These are phyloP conservation scores for Tolypocladium ophioglossoides DNA, from an alignment of 2,329 filamentous ascomycete species.

Conservation along the genomic window DNA sequence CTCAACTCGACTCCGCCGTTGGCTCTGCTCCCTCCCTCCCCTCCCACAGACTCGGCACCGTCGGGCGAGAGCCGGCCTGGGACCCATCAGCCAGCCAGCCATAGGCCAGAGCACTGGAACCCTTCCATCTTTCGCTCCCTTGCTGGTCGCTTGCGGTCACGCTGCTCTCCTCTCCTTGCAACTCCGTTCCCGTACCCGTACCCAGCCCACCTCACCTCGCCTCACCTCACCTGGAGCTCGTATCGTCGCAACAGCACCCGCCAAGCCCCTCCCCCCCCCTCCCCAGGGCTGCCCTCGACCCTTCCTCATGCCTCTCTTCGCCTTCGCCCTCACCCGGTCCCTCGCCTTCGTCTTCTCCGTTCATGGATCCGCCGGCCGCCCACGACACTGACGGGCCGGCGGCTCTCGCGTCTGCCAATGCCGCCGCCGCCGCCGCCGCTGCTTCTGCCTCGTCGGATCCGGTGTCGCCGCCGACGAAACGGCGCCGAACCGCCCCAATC, in stretches of 20 bases:
- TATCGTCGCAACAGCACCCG: neutral
- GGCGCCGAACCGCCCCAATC: constrained; percentile 17
- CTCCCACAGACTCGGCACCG: constrained; percentile 3
- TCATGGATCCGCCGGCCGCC: constrained; percentile 7
- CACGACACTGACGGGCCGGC: constrained; percentile 4
- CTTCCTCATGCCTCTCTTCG: constrained; percentile 7
- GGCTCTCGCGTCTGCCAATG: constrained; percentile 1
- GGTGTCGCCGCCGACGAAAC: constrained; percentile 15
- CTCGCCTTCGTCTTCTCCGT: constrained; percentile 2
- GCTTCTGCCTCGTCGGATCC: constrained; percentile 6
- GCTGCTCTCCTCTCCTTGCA: constrained; percentile 1
- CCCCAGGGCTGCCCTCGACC: neutral
- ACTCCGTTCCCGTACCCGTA: neutral
- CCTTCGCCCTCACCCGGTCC: neutral
- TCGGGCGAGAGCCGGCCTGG: constrained; percentile 8
- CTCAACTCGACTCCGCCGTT: neutral
- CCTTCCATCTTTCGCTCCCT: neutral
- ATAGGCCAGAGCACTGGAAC: neutral
- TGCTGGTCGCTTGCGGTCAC: neutral
- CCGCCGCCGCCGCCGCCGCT: neutral
- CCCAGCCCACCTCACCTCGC: neutral
- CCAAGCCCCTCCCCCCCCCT: neutral
- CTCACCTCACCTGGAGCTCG: neutral
- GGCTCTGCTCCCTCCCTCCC: neutral
- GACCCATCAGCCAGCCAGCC: neutral